These are phyloP conservation scores for Mycosphaerella arachidis DNA, from an alignment of 2,329 filamentous ascomycete species.

Conservation along the genomic window DNA sequence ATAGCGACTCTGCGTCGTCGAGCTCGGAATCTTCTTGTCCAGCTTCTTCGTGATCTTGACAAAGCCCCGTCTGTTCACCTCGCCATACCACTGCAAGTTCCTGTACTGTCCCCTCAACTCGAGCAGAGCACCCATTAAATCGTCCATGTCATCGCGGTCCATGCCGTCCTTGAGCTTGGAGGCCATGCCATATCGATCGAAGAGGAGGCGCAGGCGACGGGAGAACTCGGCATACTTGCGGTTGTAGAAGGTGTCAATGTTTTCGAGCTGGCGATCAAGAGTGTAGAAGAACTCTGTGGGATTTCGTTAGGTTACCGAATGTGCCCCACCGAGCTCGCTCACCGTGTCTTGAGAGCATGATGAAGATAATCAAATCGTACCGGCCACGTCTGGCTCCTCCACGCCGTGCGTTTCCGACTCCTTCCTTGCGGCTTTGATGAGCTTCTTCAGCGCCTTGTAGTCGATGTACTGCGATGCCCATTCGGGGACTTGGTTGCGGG, in stretches of 20 bases:
- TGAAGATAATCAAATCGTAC: conserved; percentile 43
- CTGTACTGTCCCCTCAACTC: conserved; percentile 82
- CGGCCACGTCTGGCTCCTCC: conserved; percentile 80
- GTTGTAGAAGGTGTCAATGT: conserved; percentile 95
- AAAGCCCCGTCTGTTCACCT: conserved; percentile 92
- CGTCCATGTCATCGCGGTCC: conserved; percentile 84
- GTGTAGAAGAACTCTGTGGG: conserved; percentile 90
- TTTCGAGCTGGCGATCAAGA: conserved; percentile 93
- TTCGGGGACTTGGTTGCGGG: conserved; percentile 79
- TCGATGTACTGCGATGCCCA: conserved; percentile 82
- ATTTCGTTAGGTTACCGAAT: conserved; percentile 24
- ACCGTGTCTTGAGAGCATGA: conserved; percentile 40
- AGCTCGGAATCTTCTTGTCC: conserved; percentile 82
- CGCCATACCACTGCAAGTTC: conserved; percentile 95
- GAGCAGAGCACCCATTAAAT: conserved; percentile 82
- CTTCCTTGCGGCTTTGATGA: conserved; percentile 75
- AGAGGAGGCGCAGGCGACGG: conserved; percentile 76
- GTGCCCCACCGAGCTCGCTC: conserved; percentile 14
- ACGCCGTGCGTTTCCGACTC: conserved; percentile 44
- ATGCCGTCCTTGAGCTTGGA: conserved; percentile 66
- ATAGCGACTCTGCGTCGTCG: conserved; percentile 73
- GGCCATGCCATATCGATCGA: conserved; percentile 78
- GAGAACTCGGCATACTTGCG: conserved; percentile 85
- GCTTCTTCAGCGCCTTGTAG: conserved; percentile 89
- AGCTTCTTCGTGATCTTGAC: conserved; percentile 99